phyloP scores from a whole-genome alignment of 2,329 filamentous ascomycete species.

The Biscogniauxia sp. region DNA sequence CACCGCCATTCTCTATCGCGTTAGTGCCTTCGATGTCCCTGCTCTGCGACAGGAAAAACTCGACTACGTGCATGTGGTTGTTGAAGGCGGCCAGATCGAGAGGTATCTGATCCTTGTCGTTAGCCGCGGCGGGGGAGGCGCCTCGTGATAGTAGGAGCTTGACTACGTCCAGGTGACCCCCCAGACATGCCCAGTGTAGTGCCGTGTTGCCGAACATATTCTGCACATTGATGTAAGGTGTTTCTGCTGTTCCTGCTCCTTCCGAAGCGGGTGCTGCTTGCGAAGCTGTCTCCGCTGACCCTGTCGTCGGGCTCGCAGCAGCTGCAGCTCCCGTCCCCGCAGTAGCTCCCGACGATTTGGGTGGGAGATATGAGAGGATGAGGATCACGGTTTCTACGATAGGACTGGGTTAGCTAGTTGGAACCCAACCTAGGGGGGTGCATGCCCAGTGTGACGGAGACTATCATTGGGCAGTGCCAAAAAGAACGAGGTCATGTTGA shows the following conservation, averaged over 20 bases:
- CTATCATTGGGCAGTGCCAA: neutral
- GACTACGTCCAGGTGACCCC: constrained; percentile 79
- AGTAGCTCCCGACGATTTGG: constrained; percentile 10
- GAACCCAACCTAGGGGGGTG: too few species aligned
- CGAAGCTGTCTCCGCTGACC: constrained; percentile 19
- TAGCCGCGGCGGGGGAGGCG: constrained; percentile 74
- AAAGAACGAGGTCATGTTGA: neutral
- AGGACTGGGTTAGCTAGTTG: constrained; percentile 8
- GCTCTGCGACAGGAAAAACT: constrained; percentile 55
- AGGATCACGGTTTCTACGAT: constrained; percentile 41
- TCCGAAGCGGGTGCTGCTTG: constrained; percentile 39
- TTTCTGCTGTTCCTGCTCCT: constrained; percentile 38
- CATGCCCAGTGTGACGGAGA: neutral
- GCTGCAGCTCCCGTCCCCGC: neutral
- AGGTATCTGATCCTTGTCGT: constrained; percentile 79
- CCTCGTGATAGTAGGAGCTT: constrained; percentile 74
- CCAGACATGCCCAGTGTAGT: constrained; percentile 90
- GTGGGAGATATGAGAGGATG: constrained; percentile 18
- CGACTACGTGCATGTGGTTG: constrained; percentile 63
- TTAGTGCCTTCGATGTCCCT: constrained; percentile 48
- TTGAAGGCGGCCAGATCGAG: constrained; percentile 72
- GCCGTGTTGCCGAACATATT: constrained; percentile 88
- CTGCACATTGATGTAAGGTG: constrained; percentile 59
- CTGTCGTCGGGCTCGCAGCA: constrained; percentile 9
- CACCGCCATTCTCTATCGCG: constrained; percentile 35